phyloP scores from a whole-genome alignment of 176 grass and related monocot species.

The Zoysia pacifica region DNA sequence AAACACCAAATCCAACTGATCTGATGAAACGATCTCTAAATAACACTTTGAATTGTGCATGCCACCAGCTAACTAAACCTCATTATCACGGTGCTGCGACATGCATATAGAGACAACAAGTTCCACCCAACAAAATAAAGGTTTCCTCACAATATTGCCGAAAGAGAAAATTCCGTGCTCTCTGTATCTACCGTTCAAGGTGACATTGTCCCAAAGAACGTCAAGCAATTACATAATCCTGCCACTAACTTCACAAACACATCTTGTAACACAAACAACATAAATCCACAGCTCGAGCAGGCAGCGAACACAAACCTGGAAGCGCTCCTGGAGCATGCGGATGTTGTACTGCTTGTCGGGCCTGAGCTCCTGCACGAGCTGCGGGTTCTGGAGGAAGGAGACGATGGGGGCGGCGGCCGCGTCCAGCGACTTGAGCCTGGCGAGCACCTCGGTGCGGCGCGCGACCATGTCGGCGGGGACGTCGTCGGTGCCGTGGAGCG shows the following conservation, averaged over 20 bases:
- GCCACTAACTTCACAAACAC: background rate
- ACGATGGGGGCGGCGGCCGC: conserved; percentile 68
- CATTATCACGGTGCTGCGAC: background rate
- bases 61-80: background rate
- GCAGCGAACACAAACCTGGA: conserved; percentile 49
- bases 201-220: background rate
- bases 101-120: background rate
- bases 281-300: background rate
- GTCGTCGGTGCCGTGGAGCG: conserved; percentile 76
- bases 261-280: background rate
- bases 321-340: conserved; percentile 79
- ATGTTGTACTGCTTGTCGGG: conserved; percentile 87
- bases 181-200: background rate
- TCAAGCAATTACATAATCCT: conserved; percentile 4
- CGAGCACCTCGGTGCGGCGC: conserved; percentile 79
- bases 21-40: background rate
- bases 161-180: background rate
- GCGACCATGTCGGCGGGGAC: conserved; percentile 76
- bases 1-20: background rate
- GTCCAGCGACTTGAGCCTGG: conserved; percentile 65
- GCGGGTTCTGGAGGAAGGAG: conserved; percentile 66
- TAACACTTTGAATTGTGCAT: background rate
- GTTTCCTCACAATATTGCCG: background rate
- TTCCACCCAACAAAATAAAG: no score
- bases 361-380: conserved; percentile 80